A percentile compares a stretch with the other conserved stretches of the same genome.
These are phyloP conservation scores for Diospyros kaki DNA, from an alignment of 148 eudicot species.

Conservation along the genomic window DNA sequence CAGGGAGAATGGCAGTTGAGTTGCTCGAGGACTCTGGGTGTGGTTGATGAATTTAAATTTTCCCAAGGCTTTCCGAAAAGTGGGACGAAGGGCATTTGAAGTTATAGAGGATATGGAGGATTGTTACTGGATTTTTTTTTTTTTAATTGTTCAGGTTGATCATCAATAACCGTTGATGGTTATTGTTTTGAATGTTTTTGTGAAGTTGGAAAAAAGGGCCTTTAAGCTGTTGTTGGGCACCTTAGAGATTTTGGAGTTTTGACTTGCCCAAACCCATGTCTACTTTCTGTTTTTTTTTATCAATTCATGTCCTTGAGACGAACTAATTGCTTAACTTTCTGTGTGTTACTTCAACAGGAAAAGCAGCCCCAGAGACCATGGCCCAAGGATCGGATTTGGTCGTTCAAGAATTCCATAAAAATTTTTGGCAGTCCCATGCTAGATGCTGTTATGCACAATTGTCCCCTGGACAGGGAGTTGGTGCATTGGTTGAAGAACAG, in stretches of 20 bases:
- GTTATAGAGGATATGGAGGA: too few species aligned
- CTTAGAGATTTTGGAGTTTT: background rate
- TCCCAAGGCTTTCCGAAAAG: background rate
- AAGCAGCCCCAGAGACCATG: constrained; percentile 86
- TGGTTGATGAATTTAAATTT: background rate
- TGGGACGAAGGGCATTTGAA: too few species aligned
- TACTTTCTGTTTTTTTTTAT: background rate
- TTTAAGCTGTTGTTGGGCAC: too few species aligned
- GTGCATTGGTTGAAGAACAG: constrained; percentile 89
- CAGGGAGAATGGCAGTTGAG: background rate
- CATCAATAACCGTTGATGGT: too few species aligned
- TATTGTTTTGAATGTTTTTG: too few species aligned
- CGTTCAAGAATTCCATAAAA: constrained; percentile 52
- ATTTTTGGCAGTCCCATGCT: constrained; percentile 91
- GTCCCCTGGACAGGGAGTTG: constrained; percentile 70
- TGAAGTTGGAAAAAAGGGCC: too few species aligned
- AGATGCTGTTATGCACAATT: constrained; percentile 60
- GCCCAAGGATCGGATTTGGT: constrained; percentile 91
- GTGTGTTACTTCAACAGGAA: constrained; percentile 45
- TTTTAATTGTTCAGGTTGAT: too few species aligned
- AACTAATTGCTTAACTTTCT: background rate
- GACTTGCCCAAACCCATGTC: background rate
- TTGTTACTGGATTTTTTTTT: too few species aligned
- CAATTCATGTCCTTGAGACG: background rate
- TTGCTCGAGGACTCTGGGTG: background rate